These are phyloP conservation scores for Lactifluus subvellereus DNA, from an alignment of 768 basidiomycete genomes.

Conservation along the genomic window DNA sequence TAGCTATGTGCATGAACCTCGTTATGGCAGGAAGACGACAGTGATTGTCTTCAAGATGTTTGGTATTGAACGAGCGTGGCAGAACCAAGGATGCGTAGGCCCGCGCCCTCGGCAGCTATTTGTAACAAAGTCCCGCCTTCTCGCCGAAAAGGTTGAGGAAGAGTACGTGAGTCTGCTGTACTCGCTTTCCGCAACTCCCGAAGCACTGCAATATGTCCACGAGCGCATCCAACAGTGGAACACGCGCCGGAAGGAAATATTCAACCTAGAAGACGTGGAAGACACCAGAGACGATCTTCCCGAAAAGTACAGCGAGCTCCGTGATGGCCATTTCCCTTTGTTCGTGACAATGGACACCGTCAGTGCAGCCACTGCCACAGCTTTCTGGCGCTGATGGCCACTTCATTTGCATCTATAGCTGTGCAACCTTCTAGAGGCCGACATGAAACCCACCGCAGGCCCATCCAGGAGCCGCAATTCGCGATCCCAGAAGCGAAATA, in stretches of 20 bases:
- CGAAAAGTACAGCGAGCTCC: slow-evolving; percentile 45
- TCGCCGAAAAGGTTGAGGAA: slow-evolving; percentile 63
- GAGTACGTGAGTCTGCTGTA: slow-evolving; percentile 50
- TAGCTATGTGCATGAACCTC: neutral
- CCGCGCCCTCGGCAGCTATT: slow-evolving; percentile 61
- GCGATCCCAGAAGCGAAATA: slow-evolving; percentile 1
- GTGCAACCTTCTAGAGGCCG: slow-evolving; percentile 44
- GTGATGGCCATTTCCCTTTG: slow-evolving; percentile 59
- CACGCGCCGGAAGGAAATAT: slow-evolving; percentile 27
- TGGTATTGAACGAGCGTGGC: slow-evolving; percentile 53
- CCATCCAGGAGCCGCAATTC: neutral
- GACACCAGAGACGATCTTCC: slow-evolving; percentile 44
- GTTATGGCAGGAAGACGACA: slow-evolving; percentile 55
- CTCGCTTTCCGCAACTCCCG: slow-evolving; percentile 37
- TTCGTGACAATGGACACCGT: slow-evolving; percentile 65
- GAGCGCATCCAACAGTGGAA: slow-evolving; percentile 23
- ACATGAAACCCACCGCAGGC: slow-evolving; percentile 27
- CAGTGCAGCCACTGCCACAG: slow-evolving; percentile 13
- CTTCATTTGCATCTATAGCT: slow-evolving; percentile 33
- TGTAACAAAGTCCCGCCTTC: slow-evolving; percentile 60
- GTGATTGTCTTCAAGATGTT: slow-evolving; percentile 76
- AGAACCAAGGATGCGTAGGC: slow-evolving; percentile 32
- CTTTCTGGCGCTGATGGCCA: neutral
- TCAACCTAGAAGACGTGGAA: slow-evolving; percentile 40
- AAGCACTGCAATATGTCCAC: slow-evolving; percentile 37